Evolutionary conservation across 75 land plant genomes (phyloP), one percentile per base, ranked within the genome.

Genomic region (Chamaecyparis obtusa): DNA sequence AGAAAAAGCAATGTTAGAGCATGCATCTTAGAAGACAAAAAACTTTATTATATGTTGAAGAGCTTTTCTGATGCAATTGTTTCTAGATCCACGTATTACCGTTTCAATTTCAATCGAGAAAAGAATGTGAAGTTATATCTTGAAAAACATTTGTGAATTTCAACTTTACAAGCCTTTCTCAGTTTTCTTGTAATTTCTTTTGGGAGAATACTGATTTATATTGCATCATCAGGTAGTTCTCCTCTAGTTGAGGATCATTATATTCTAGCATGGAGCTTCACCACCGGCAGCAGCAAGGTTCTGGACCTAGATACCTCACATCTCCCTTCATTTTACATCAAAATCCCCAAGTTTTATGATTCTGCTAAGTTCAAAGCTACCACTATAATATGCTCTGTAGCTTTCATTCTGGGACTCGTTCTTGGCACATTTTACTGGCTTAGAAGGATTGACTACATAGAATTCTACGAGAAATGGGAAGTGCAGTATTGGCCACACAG

Each of bases 251-350:
- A 87, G 39, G 87, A 89, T 15, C 94, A 94, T 80, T 92, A 92
- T 64, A 81, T 95, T 35, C 72, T 91, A 21, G 94, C 95, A 33
- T 95, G 96, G 96, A 93, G 94, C 88, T 95, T 95, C 87, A 85
- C 49, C 30, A 69, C 85, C 21, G 87, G 87, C 51, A 92, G 93
- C 17, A 13, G 78, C 19, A 82, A 43, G 35, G 90, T 91, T 17
- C 86, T 46, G 44, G 36, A 72, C 7, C 90, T 94, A 16, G 92
- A 88, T 51, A 43, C 89, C 36, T 89, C 91, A 2, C 30, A 75
- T 0, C 90, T 94, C 17, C 96, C 94, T 0, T 82, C 87, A 16
- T 89, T 92, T 9, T 88, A 86, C 10, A 48, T 74, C 16, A 14
- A 14, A 33, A 74, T 24, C 36, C 76, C 76, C 76, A 74, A 74